Percentiles rank a stretch among this genome's conserved stretches.
phyloP scores from a whole-genome alignment of 768 basidiomycete species.

The Leccinum obscurum region DNA sequence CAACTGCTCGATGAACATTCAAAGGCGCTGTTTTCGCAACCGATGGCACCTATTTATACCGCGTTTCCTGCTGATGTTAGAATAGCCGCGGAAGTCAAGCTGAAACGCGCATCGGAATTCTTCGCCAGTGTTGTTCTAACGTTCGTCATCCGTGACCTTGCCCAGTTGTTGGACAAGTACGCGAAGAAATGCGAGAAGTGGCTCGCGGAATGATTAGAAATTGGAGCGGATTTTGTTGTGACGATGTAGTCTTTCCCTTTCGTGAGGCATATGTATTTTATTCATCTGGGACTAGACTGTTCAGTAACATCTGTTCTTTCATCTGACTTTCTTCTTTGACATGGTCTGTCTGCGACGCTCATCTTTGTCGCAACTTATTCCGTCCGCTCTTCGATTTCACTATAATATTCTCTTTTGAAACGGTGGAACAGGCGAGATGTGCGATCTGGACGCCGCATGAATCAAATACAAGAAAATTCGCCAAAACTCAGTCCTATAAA shows the following conservation, averaged over 20 bases:
- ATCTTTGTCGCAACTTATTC: slow-evolving; percentile 11
- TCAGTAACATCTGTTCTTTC: slow-evolving; percentile 31
- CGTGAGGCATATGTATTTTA: slow-evolving; percentile 35
- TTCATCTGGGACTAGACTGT: slow-evolving; percentile 35
- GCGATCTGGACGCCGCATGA: slow-evolving; percentile 1
- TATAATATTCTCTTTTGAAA: slow-evolving; percentile 28
- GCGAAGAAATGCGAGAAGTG: slow-evolving; percentile 93
- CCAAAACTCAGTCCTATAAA: not conserved
- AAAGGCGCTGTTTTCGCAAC: slow-evolving; percentile 64
- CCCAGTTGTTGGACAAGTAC: slow-evolving; percentile 87
- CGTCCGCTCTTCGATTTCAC: slow-evolving; percentile 17
- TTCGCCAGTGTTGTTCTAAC: slow-evolving; percentile 86
- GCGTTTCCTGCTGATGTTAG: slow-evolving; percentile 68
- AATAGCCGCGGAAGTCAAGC: slow-evolving; percentile 63
- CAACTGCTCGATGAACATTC: slow-evolving; percentile 90
- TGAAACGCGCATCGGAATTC: slow-evolving; percentile 86
- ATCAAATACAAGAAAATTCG: slow-evolving; percentile 4
- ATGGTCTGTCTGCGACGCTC: slow-evolving; percentile 14
- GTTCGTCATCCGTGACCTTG: slow-evolving; percentile 87
- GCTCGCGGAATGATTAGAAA: slow-evolving; percentile 67
- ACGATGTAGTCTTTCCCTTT: slow-evolving; percentile 25
- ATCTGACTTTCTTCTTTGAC: slow-evolving; percentile 23
- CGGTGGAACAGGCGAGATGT: slow-evolving; percentile 13
- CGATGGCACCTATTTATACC: slow-evolving; percentile 70
- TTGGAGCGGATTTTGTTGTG: slow-evolving; percentile 22